Evolutionary conservation across 2,329 filamentous ascomycete species (phyloP).

Genomic region (Fusarium annulatum): DNA sequence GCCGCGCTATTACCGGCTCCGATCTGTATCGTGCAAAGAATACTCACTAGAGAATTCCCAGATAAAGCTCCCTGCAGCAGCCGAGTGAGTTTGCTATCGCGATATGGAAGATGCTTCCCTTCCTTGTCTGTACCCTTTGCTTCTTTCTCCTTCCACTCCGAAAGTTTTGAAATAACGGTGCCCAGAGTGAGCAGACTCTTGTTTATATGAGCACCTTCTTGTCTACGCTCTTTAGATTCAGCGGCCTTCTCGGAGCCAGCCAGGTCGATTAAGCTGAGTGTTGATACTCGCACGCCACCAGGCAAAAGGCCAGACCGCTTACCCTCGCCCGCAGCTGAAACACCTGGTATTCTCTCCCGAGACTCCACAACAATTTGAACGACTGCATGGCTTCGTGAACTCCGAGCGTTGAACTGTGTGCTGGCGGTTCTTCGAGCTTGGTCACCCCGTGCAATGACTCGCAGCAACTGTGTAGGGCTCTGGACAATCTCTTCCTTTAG

Average conservation of each 20-base stretch:
- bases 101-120: slow-evolving; percentile 92
- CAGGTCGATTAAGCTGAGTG: slow-evolving; percentile 93
- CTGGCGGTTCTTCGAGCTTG: slow-evolving; percentile 89
- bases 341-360: slow-evolving; percentile 80
- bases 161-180: slow-evolving; percentile 93
- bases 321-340: slow-evolving; percentile 51
- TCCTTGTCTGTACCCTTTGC: slow-evolving; percentile 80
- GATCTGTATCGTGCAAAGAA: slow-evolving; percentile 95
- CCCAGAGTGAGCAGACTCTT: slow-evolving; percentile 95
- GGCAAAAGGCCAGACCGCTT: slow-evolving; percentile 79
- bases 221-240: slow-evolving; percentile 91
- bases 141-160: slow-evolving; percentile 86
- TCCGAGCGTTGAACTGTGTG: slow-evolving; percentile 96
- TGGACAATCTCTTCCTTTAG: slow-evolving; percentile 99
- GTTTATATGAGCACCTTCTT: slow-evolving; percentile 98
- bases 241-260: slow-evolving; percentile 96
- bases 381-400: slow-evolving; percentile 96
- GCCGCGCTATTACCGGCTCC: slow-evolving; percentile 80
- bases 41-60: slow-evolving; percentile 94
- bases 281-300: slow-evolving; percentile 94
- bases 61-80: slow-evolving; percentile 92
- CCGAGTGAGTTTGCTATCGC: slow-evolving; percentile 96
- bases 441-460: slow-evolving; percentile 95
- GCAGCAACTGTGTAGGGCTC: slow-evolving; percentile 91
- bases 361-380: slow-evolving; percentile 99